Evolutionary conservation across 495 filamentous ascomycete genomes (phyloP).

Genomic region (Mycothermus thermophilus): DNA sequence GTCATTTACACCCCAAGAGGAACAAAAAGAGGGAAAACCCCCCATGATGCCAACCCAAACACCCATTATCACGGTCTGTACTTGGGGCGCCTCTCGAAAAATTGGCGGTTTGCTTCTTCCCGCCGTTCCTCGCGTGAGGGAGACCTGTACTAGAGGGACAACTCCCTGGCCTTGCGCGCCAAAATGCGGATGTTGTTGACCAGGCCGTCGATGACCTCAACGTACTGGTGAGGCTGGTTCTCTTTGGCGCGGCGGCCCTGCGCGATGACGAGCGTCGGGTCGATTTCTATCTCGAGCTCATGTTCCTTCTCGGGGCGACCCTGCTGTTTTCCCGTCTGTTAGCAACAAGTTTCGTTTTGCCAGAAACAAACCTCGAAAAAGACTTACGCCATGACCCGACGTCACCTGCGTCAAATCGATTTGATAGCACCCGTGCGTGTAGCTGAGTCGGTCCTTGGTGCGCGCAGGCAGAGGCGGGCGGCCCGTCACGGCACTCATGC

Average conservation of each 20-base stretch:
- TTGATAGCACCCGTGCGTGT: slow-evolving; percentile 70
- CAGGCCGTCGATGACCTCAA: slow-evolving; percentile 63
- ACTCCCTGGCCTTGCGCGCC: slow-evolving; percentile 31
- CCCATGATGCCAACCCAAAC: too few species aligned
- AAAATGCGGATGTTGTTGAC: slow-evolving; percentile 69
- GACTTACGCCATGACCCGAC: too few species aligned
- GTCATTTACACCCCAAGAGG: too few species aligned
- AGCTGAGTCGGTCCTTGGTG: slow-evolving; percentile 79
- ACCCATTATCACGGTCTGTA: too few species aligned
- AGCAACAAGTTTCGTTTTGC: background rate
- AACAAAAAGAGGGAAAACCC: too few species aligned
- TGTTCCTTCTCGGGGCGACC: slow-evolving; percentile 55
- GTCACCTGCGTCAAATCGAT: slow-evolving; percentile 85
- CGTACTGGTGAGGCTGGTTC: slow-evolving; percentile 51
- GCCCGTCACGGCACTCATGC: slow-evolving; percentile 17
- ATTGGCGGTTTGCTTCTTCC: too few species aligned
- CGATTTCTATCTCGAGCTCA: slow-evolving; percentile 79
- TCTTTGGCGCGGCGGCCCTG: slow-evolving; percentile 50
- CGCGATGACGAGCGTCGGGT: slow-evolving; percentile 48
- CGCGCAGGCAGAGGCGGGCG: slow-evolving; percentile 43
- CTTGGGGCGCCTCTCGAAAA: too few species aligned
- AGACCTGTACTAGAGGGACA: background rate
- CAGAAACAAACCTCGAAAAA: background rate
- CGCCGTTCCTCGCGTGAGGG: background rate
- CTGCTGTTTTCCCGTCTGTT: slow-evolving; percentile 2